These are phyloP conservation scores for Auricularia sp. DNA, from an alignment of 768 basidiomycete genomes.

Conservation along the genomic window DNA sequence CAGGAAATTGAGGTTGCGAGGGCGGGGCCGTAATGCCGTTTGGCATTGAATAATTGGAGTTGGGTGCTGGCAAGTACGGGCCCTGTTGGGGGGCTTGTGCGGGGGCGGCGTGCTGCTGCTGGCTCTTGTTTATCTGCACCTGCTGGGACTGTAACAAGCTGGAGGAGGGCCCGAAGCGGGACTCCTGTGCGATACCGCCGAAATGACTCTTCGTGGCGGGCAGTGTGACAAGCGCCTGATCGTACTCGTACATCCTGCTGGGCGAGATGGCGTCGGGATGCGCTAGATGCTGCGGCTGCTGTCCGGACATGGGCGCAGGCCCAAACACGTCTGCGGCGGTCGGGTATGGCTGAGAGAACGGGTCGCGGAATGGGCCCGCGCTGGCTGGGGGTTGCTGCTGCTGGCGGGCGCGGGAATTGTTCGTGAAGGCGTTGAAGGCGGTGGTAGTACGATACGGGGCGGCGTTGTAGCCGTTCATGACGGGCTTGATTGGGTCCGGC, in stretches of 20 bases:
- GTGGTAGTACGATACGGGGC: neutral
- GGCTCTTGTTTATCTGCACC: constrained; percentile 3
- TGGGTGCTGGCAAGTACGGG: constrained; percentile 15
- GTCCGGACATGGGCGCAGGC: neutral
- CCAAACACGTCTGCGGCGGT: constrained; percentile 9
- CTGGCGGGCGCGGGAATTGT: constrained; percentile 15
- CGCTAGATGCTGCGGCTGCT: neutral
- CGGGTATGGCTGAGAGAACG: constrained; percentile 4
- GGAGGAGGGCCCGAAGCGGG: constrained; percentile 3
- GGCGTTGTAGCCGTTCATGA: neutral
- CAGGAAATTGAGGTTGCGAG: constrained; percentile 15
- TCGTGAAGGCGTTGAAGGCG: constrained; percentile 11
- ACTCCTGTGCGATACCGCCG: neutral
- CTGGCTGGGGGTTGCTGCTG: constrained; percentile 1
- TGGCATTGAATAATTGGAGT: constrained; percentile 5
- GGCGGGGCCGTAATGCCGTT: neutral
- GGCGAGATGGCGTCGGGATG: neutral
- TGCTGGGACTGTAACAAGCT: constrained; percentile 10
- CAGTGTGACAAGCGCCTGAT: neutral
- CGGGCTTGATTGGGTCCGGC: constrained; percentile 18
- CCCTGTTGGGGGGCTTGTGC: constrained; percentile 20
- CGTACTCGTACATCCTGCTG: constrained; percentile 1
- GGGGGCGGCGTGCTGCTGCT: neutral
- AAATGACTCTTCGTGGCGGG: neutral
- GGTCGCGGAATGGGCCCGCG: neutral